Evolutionary conservation across 441 rosid species (phyloP).

Genomic region (Pelargonium citronellum): DNA sequence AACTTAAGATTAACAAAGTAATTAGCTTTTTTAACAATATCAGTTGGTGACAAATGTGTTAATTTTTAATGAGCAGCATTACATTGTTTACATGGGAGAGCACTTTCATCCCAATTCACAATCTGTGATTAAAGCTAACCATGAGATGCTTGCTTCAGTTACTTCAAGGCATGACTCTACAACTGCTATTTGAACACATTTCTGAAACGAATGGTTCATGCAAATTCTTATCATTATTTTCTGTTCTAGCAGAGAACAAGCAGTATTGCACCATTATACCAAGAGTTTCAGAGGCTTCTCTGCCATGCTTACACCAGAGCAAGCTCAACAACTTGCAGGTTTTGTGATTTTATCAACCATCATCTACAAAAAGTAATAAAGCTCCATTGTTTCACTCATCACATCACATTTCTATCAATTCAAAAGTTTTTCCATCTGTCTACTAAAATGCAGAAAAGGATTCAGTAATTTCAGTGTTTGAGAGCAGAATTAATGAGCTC

Average conservation of each 20-base stretch:
- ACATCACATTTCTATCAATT: no score
- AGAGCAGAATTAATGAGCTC: constrained; percentile 14
- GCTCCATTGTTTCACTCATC: no score
- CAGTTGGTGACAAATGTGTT: no score
- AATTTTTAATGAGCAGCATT: background rate
- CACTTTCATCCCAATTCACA: background rate
- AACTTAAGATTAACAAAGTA: no score
- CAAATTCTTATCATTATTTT: background rate
- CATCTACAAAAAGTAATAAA: no score
- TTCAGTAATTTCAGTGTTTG: constrained; percentile 1
- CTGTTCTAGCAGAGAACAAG: background rate
- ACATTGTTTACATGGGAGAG: constrained; percentile 12
- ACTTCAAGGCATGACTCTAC: constrained; percentile 6
- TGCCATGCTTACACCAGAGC: constrained; percentile 13
- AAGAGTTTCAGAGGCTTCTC: constrained; percentile 19
- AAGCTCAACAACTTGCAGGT: constrained; percentile 1
- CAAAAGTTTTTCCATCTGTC: background rate
- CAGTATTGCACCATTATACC: constrained; percentile 9
- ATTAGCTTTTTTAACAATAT: no score
- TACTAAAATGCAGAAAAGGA: background rate
- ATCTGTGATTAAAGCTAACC: constrained; percentile 2
- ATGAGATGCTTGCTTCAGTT: constrained; percentile 15
- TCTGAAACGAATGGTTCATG: background rate
- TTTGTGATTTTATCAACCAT: background rate
- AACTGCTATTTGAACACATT: background rate